Evolutionary conservation across 306 rosid genomes (phyloP), one percentile per base, ranked within the genome.

Genomic region (Vigna trinervia): DNA sequence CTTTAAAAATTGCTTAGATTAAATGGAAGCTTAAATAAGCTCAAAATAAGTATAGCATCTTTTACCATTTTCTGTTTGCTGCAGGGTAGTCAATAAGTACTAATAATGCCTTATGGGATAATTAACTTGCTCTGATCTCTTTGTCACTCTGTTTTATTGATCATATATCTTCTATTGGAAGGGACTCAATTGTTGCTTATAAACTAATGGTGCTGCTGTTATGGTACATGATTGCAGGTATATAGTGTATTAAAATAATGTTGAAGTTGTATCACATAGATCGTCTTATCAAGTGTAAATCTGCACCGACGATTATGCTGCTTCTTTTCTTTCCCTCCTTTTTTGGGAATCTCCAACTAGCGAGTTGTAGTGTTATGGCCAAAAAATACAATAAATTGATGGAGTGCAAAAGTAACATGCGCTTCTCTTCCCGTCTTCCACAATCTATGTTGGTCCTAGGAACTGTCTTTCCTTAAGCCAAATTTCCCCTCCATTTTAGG

Each of bases 271-370:
- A 80, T 81, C 76, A 53, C 67, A 77, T 71, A 47, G 79, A 76
- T 84, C 56, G 78, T 80, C 86, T 74, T 71, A 12, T 63, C 82
- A 86, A 87, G 84, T 86, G 89, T 84, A 89, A 81, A 87, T 91
- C 90, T 81, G 76, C 87, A 77, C 80, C 28, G 75, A 75, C 48
- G 87, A 73, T 83, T 63, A 63, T 66, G 78, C 85, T 69, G 26
- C 78, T 68, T 56, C 73, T 52, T 51, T 72, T 66, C 32, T 52
- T 58, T 51, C 76, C 58, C 41, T 74, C 62, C 57, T 20, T 73
- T 74, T 81, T 73, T 71, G 61, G 79, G 80, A 46, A 78, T 63
- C 74, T 70, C 54, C 78, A 32, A 61, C 63, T 82, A 70, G 83
- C 61, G 80, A 79, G 84, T 80, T 83, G 75, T 79, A 74, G 83